phyloP scores from a whole-genome alignment of 768 basidiomycete species.

The Naematelia encephala region DNA sequence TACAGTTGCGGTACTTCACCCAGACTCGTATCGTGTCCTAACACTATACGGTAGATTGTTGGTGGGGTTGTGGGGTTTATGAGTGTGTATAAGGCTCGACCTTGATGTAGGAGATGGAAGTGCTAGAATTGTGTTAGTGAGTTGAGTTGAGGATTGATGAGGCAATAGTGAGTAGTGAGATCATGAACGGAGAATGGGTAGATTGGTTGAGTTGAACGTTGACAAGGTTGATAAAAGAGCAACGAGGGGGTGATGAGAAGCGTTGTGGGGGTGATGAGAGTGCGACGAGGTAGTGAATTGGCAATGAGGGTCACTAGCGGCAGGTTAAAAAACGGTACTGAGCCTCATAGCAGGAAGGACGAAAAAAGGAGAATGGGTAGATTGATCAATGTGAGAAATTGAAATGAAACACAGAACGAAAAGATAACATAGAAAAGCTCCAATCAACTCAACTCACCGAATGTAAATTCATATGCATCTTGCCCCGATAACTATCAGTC shows the following conservation, averaged over 20 bases:
- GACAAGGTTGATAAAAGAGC: too few species aligned
- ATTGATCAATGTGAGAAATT: neutral
- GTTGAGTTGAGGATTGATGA: neutral
- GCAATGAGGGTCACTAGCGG: too few species aligned
- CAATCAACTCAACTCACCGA: slow-evolving; percentile 18
- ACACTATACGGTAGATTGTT: slow-evolving; percentile 40
- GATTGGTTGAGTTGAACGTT: too few species aligned
- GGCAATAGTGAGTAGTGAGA: neutral
- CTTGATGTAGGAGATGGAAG: slow-evolving; percentile 29
- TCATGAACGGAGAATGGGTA: too few species aligned
- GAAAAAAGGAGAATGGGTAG: neutral
- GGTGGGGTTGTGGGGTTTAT: slow-evolving; percentile 29
- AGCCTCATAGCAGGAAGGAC: too few species aligned
- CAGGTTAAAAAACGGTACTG: too few species aligned
- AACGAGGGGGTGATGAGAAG: too few species aligned
- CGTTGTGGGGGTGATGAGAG: too few species aligned
- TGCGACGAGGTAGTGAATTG: too few species aligned
- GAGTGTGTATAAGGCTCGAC: slow-evolving; percentile 33
- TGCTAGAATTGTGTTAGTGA: slow-evolving; percentile 9
- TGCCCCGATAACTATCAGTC: slow-evolving; percentile 26
- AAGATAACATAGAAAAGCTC: neutral
- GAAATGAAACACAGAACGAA: neutral
- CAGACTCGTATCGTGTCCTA: slow-evolving; percentile 53
- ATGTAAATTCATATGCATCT: slow-evolving; percentile 44
- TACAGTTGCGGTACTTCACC: slow-evolving; percentile 57